These are phyloP conservation scores for Aspergillus bertholletiae DNA, from an alignment of 495 filamentous ascomycete species.

Conservation along the genomic window DNA sequence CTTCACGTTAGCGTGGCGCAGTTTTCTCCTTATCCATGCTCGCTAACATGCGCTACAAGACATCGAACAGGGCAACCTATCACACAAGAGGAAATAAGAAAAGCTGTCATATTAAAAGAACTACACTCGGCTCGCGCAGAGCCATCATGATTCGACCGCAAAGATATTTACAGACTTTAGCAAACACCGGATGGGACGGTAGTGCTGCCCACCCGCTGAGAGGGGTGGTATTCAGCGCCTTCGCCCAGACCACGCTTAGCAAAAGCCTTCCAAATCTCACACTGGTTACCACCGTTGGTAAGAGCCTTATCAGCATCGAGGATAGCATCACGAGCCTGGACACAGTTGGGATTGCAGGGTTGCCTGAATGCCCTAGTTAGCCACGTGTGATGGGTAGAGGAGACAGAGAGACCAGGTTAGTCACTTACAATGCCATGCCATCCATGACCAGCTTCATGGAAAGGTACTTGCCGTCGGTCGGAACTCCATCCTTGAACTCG, in stretches of 20 bases:
- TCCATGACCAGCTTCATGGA: conserved; percentile 50
- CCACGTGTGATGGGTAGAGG: background rate
- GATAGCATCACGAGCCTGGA: conserved; percentile 49
- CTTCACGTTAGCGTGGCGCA: too few relatives aligned
- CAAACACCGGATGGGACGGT: background rate
- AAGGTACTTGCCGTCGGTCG: conserved; percentile 45
- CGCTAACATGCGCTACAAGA: too few relatives aligned
- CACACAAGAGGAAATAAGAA: too few relatives aligned
- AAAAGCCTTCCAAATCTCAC: conserved; percentile 51
- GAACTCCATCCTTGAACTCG: background rate
- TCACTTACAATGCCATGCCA: conserved; percentile 41
- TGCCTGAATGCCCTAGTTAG: conserved; percentile 19
- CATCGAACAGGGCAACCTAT: too few relatives aligned
- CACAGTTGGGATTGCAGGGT: conserved; percentile 50
- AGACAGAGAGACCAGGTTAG: background rate
- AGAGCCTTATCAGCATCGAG: conserved; percentile 47
- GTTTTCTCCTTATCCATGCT: too few relatives aligned
- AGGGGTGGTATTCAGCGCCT: background rate
- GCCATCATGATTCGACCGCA: too few relatives aligned
- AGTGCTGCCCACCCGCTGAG: background rate
- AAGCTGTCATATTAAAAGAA: too few relatives aligned
- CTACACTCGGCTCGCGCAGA: too few relatives aligned
- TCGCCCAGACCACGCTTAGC: conserved; percentile 47
- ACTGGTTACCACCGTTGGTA: conserved; percentile 48
- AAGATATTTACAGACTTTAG: too few relatives aligned